A percentile compares a stretch with the other conserved stretches of the same genome.
Conservation (phyloP, 2,329 filamentous ascomycete genomes). For the Chrysoporthe austroafricana region DNA sequence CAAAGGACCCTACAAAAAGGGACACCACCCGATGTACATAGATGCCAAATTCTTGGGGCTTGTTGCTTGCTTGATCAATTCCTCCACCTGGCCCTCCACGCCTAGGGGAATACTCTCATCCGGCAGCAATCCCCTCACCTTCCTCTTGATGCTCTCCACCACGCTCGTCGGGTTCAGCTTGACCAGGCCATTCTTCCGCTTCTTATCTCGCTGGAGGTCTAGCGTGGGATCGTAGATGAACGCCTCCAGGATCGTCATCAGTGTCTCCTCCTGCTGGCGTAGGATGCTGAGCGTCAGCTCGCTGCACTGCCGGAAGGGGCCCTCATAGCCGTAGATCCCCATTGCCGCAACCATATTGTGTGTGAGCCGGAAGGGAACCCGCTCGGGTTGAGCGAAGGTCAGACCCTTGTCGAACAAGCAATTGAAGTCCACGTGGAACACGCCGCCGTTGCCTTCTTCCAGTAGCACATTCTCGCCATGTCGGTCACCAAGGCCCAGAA, state of each 20-base stretch:
- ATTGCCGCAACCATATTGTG: constrained; percentile 99
- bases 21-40: constrained; percentile 97
- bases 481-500: constrained; percentile 89
- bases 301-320: constrained; percentile 87
- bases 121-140: constrained; percentile 81
- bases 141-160: constrained; percentile 84
- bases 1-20: constrained; percentile 51
- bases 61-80: constrained; percentile 85
- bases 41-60: constrained; percentile 77
- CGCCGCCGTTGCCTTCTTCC: constrained; percentile 89
- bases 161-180: constrained; percentile 70
- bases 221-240: constrained; percentile 97
- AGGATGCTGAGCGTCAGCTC: constrained; percentile 86
- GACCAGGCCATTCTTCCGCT: constrained; percentile 52
- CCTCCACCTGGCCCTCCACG: constrained; percentile 96
- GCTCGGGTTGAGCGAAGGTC: constrained; percentile 92
- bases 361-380: constrained; percentile 93
- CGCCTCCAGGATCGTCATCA: constrained; percentile 96
- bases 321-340: constrained; percentile 91
- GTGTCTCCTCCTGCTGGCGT: constrained; percentile 88
- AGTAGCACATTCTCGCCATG: constrained; percentile 97
- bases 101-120: constrained; percentile 91
- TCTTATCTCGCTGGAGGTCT: constrained; percentile 79
- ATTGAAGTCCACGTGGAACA: constrained; percentile 99
- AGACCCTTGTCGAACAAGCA: constrained; percentile 98